Evolutionary conservation across 805 yeast genomes (phyloP), one percentile per base, ranked within the genome.

Genomic region (Lachancea meyersii): DNA sequence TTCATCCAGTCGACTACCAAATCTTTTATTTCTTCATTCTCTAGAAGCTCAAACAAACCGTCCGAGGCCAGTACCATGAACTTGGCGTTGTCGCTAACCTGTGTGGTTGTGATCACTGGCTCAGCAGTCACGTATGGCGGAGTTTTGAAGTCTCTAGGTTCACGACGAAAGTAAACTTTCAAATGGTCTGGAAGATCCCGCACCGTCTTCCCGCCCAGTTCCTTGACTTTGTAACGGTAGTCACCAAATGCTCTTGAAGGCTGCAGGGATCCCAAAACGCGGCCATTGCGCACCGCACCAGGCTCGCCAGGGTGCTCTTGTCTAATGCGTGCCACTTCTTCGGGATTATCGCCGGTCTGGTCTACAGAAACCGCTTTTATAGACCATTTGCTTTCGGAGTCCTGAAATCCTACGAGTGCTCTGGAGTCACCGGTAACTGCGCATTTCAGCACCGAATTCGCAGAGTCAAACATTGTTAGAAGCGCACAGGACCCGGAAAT

Each of bases 51-150:
- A 64, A 82, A 93, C 40, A 93, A 70, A 0, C 98, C 98, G 65
- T 93, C 98, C 17, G 94, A 80, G 0, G 91, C 98, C 76, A 93
- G 70, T 24, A 93, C 95, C 60, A 93, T 67, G 55, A 93, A 93
- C 58, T 87, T 93, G 50, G 81, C 77, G 17, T 73, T 69, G 1
- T 88, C 82, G 39, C 73, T 73, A 38, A 89, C 75, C 55, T 80
- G 78, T 10, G 89, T 82, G 2, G 95, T 80, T 2, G 96, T 83
- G 20, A 89, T 73, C 22, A 84, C 95, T 0, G 98, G 98, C 61
- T 83, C 89, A 1, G 98, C 97, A 1, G 98, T 93, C 28, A 93
- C 97, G 61, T 93, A 93, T 0, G 98, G 98, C 3, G 98, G 98
- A 1, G 96, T 82, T 46, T 79, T 70, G 47, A 86, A 72, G 51